These are phyloP conservation scores for Geranomyces michiganensis DNA, from an alignment of 192 early-diverging fungal species.

Conservation along the genomic window DNA sequence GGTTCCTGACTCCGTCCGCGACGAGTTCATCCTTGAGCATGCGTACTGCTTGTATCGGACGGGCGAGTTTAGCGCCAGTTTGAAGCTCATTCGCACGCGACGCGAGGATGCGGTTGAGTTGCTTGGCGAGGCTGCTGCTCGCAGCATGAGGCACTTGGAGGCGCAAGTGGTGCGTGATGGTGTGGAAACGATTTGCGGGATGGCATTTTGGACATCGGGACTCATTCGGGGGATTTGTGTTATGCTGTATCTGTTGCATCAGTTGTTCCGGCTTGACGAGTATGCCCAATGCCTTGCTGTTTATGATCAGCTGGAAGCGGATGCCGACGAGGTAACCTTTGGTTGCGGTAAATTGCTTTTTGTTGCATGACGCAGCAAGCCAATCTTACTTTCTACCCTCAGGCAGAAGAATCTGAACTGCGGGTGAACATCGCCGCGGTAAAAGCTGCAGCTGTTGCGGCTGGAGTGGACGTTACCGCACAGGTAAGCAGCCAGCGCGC, in stretches of 20 bases:
- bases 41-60: conserved; percentile 71
- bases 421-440: conserved; percentile 19
- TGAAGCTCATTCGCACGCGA: conserved; percentile 38
- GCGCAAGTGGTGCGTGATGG: conserved; percentile 62
- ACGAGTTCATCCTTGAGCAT: conserved; percentile 56
- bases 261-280: conserved; percentile 62
- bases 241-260: not conserved
- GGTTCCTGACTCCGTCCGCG: conserved; percentile 2
- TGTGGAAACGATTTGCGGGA: not conserved
- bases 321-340: conserved; percentile 23
- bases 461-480: not conserved
- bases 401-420: conserved; percentile 28
- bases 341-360: not conserved
- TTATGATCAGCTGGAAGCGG: not conserved
- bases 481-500: no score
- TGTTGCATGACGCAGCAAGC: conserved; percentile 16
- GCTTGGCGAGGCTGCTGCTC: conserved; percentile 25
- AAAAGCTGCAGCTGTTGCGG: conserved; percentile 13
- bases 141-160: conserved; percentile 59
- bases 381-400: not conserved
- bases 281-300: conserved; percentile 41
- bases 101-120: not conserved
- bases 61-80: conserved; percentile 55
- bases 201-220: not conserved
- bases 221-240: no score